Percentiles rank a stretch among this genome's conserved stretches.
Evolutionary conservation across 2,329 filamentous ascomycete genomes (phyloP).

Genomic region (Helotiales sp.): DNA sequence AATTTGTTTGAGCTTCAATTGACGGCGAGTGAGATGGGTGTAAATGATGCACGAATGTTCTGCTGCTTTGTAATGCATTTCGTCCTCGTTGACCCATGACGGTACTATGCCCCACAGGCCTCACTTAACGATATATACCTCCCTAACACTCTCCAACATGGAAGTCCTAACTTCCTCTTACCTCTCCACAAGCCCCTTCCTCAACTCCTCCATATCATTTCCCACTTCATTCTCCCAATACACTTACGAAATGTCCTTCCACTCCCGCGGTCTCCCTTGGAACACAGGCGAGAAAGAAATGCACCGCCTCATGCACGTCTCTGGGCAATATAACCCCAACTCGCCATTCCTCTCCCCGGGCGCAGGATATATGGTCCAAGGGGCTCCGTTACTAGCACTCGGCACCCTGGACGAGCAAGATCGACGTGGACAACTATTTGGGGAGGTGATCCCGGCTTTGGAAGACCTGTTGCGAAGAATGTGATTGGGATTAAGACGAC

Average conservation of each 20-base stretch:
- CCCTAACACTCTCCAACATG: neutral
- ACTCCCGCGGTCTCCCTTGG: constrained; percentile 38
- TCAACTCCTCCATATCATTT: neutral
- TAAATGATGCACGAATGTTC: neutral
- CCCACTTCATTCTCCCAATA: neutral
- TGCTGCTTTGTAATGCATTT: constrained; percentile 5
- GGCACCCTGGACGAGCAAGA: constrained; percentile 69
- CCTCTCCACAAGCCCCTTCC: neutral
- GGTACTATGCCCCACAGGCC: neutral
- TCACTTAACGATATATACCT: neutral
- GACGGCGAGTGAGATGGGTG: neutral
- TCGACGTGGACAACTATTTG: constrained; percentile 76
- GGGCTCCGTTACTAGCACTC: constrained; percentile 71
- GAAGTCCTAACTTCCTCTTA: neutral
- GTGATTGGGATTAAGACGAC: constrained; percentile 66
- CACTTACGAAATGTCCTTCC: neutral
- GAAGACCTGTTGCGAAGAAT: constrained; percentile 61
- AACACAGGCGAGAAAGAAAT: constrained; percentile 69
- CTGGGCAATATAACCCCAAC: constrained; percentile 68
- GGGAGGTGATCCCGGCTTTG: constrained; percentile 75
- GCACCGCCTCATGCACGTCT: constrained; percentile 64
- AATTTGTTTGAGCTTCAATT: neutral
- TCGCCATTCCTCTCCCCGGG: constrained; percentile 63
- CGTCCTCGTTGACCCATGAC: neutral
- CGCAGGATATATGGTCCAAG: constrained; percentile 63